Evolutionary conservation across 495 filamentous ascomycete genomes (phyloP).

Genomic region (Poronia punctata): DNA sequence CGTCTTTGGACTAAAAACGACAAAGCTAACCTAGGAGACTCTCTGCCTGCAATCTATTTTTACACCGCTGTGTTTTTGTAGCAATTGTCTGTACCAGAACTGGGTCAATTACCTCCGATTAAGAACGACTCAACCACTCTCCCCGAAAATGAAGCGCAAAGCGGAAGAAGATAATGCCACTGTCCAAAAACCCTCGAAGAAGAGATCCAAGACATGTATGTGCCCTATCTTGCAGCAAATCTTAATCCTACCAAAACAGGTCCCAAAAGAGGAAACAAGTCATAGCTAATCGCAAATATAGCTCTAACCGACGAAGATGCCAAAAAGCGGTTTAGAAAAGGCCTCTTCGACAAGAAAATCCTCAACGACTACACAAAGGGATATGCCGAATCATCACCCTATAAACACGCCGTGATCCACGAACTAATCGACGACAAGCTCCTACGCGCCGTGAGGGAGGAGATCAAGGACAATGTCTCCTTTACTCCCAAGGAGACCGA

Average conservation of each 20-base stretch:
- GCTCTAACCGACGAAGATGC: slow-evolving; percentile 38
- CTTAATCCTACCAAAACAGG: neutral
- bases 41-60: too few relatives aligned
- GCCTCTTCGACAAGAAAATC: slow-evolving; percentile 63
- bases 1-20: too few relatives aligned
- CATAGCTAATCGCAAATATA: slow-evolving; percentile 18
- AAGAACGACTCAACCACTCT: neutral
- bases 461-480: slow-evolving; percentile 80
- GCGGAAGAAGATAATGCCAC: slow-evolving; percentile 26
- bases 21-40: too few relatives aligned
- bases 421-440: slow-evolving; percentile 69
- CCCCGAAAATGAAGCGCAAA: slow-evolving; percentile 42
- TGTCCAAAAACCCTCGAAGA: slow-evolving; percentile 32
- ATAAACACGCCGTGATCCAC: slow-evolving; percentile 86
- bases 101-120: neutral
- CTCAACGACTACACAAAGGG: slow-evolving; percentile 59
- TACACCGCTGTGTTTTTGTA: too few relatives aligned
- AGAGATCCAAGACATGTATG: slow-evolving; percentile 40
- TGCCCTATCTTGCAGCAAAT: slow-evolving; percentile 2
- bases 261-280: neutral
- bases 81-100: neutral
- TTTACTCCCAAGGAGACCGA: slow-evolving; percentile 99
- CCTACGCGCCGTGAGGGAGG: slow-evolving; percentile 76
- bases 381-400: slow-evolving; percentile 71
- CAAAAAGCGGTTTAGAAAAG: slow-evolving; percentile 59